Evolutionary conservation across 179 eudicot species (phyloP).

Genomic region (Corrigiola litoralis): DNA sequence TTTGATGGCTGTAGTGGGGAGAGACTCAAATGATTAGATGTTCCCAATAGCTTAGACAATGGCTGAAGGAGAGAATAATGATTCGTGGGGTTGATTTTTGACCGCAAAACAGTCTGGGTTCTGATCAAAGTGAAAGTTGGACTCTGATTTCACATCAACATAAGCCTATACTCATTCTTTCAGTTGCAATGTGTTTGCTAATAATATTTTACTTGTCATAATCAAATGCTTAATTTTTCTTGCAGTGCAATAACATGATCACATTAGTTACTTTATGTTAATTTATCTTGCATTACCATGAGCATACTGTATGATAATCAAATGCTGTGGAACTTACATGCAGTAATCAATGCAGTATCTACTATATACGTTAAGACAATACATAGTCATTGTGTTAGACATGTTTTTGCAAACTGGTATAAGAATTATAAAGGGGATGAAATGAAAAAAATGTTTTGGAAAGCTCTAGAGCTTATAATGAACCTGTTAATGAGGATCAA

Average conservation of each 20-base stretch:
- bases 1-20: neutral
- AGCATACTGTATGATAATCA: no score
- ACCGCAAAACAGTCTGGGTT: neutral
- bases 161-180: no score
- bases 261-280: no score
- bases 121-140: neutral
- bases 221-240: no score
- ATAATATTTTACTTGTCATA: neutral
- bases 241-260: no score
- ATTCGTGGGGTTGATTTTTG: neutral
- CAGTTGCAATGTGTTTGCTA: neutral
- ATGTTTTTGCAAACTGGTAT: neutral
- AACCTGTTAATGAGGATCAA: neutral
- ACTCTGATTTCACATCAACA: neutral
- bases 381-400: neutral
- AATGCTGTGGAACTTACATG: no score
- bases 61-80: neutral
- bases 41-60: neutral
- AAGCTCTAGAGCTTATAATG: neutral
- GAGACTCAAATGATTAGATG: no score
- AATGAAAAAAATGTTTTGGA: neutral
- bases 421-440: neutral
- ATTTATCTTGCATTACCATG: no score
- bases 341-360: no score
- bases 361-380: neutral